Evolutionary conservation across 768 basidiomycete species (phyloP).

Genomic region (Phylloporus sp.): DNA sequence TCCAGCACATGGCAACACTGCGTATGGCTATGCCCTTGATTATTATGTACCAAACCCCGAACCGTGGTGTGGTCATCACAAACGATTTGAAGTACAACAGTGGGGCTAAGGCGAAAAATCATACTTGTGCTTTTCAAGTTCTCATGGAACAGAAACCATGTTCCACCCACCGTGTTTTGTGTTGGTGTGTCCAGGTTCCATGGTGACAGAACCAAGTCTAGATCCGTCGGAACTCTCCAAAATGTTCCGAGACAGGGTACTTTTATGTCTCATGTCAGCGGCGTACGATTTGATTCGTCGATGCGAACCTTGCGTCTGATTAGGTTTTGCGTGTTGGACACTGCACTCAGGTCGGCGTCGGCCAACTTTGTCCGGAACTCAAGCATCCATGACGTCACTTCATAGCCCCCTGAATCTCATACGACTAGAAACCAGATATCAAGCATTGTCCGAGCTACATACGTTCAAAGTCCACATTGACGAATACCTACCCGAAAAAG

Average conservation of each 20-base stretch:
- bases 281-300: not conserved
- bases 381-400: too few species aligned
- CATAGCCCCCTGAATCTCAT: too few species aligned
- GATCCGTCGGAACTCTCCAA: not conserved
- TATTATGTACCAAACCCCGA: too few species aligned
- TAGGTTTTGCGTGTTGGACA: too few species aligned
- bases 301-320: too few species aligned
- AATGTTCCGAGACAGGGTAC: not conserved
- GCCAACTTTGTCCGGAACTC: too few species aligned
- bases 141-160: slow-evolving; percentile 88
- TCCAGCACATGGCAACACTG: too few species aligned
- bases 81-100: slow-evolving; percentile 88
- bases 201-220: slow-evolving; percentile 49
- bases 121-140: slow-evolving; percentile 64
- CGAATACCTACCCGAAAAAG: too few species aligned
- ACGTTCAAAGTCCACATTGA: not conserved
- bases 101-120: slow-evolving; percentile 35
- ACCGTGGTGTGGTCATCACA: slow-evolving; percentile 79
- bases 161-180: slow-evolving; percentile 80
- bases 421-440: not conserved
- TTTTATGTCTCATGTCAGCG: not conserved
- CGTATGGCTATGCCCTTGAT: too few species aligned
- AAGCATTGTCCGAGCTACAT: not conserved
- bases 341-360: too few species aligned
- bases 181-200: slow-evolving; percentile 79